A percentile compares a stretch with the other conserved stretches of the same genome.
Conservation (phyloP, 2,329 filamentous ascomycete species). For the Elsinoe australis region DNA sequence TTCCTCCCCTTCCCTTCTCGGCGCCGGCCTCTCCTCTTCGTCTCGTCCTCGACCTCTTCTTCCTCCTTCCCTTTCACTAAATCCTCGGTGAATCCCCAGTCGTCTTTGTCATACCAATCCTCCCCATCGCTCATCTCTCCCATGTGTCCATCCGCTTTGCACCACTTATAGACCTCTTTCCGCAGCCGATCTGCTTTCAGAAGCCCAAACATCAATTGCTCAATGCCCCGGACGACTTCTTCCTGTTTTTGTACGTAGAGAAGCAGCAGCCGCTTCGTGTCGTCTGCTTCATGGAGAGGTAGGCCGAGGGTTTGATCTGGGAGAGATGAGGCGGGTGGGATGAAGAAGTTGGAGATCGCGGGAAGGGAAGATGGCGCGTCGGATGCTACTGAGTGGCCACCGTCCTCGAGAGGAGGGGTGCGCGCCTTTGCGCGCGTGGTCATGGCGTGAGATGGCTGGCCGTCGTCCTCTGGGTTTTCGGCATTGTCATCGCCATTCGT, state of each 20-base stretch:
- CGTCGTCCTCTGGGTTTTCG: conserved; percentile 7
- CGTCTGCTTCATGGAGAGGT: conserved; percentile 66
- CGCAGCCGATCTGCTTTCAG: conserved; percentile 65
- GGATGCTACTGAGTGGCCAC: conserved; percentile 29
- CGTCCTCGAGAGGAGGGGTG: conserved; percentile 31
- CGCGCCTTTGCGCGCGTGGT: conserved; percentile 48
- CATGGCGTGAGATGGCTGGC: conserved; percentile 41
- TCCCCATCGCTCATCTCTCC: conserved; percentile 80
- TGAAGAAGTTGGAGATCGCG: conserved; percentile 68
- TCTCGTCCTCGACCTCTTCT: conserved; percentile 64
- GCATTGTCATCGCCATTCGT: conserved; percentile 16
- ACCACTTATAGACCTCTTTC: conserved; percentile 63
- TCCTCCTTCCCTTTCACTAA: conserved; percentile 78
- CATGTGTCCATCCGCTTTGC: conserved; percentile 68
- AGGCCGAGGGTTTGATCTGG: conserved; percentile 65
- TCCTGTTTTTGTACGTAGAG: conserved; percentile 81
- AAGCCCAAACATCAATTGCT: conserved; percentile 61
- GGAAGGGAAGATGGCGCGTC: conserved; percentile 42
- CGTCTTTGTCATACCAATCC: conserved; percentile 79
- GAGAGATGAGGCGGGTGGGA: conserved; percentile 53
- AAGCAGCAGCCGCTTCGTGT: conserved; percentile 64
- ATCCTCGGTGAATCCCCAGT: conserved; percentile 67
- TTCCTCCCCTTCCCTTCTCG: conserved; percentile 27
- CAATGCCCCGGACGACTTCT: conserved; percentile 65
- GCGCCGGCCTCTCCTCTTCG: conserved; percentile 44